Conservation (phyloP, 2,329 filamentous ascomycete species). For the Colletotrichum sp. region DNA sequence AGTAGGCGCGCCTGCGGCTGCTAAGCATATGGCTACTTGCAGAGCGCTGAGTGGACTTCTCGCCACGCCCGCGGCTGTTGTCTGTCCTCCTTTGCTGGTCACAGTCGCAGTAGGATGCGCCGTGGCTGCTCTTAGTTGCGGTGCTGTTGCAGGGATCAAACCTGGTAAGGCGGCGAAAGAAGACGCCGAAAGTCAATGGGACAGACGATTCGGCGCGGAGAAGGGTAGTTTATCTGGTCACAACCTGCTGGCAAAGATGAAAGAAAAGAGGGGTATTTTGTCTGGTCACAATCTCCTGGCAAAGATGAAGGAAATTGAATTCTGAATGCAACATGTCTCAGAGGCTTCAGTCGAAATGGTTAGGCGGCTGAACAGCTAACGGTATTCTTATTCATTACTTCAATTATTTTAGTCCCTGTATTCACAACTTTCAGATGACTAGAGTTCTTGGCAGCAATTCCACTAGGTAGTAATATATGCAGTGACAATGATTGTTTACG, state of each 20-base stretch:
- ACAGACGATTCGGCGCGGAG: neutral
- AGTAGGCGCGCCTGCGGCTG: neutral
- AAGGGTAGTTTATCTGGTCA: neutral
- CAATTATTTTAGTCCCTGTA: neutral
- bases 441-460: rapidly evolving
- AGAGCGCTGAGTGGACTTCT: neutral
- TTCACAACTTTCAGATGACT: neutral
- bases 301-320: neutral
- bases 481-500: neutral
- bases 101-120: neutral
- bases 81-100: neutral
- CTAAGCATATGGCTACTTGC: neutral
- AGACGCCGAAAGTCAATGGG: neutral
- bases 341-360: rapidly evolving
- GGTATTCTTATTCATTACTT: neutral
- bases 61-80: too few relatives aligned
- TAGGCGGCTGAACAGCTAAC: neutral
- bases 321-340: neutral
- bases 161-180: neutral
- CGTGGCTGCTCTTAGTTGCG: neutral
- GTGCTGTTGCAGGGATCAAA: neutral
- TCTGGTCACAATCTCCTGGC: too few relatives aligned
- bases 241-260: neutral
- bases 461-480: too few relatives aligned
- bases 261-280: too few relatives aligned